phyloP scores from a whole-genome alignment of 2,329 filamentous ascomycete species.

The Hawksworthiomyces lignivorus region DNA sequence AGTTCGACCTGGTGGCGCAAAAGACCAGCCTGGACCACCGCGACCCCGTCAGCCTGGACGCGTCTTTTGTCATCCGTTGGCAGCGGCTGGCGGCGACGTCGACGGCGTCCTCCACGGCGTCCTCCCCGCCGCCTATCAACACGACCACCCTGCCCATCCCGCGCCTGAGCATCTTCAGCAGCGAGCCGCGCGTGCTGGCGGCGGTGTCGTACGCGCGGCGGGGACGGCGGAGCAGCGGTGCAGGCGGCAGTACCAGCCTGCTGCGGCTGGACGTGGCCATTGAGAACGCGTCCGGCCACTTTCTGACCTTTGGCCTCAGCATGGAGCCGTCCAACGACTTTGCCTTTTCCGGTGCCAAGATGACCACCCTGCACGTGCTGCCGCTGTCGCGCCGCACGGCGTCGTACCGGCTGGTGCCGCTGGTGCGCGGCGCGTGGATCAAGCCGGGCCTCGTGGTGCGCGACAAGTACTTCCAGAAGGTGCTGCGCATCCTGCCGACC shows the following conservation, averaged over 20 bases:
- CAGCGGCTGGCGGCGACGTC: conserved; percentile 40
- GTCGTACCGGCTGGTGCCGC: conserved; percentile 67
- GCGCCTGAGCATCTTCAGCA: conserved; percentile 69
- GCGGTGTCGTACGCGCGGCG: conserved; percentile 37
- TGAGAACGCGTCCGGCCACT: conserved; percentile 91
- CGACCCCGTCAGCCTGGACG: conserved; percentile 63
- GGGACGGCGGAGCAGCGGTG: background rate
- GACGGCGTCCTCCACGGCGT: conserved; percentile 12
- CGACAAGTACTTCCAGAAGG: conserved; percentile 91
- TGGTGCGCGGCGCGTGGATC: conserved; percentile 59
- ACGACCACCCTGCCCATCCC: conserved; percentile 68
- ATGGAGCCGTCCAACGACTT: conserved; percentile 94
- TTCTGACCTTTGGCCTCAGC: conserved; percentile 81
- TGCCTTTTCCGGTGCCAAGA: conserved; percentile 84
- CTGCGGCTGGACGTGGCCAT: conserved; percentile 52
- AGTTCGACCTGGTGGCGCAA: conserved; percentile 66
- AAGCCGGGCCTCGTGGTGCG: conserved; percentile 67
- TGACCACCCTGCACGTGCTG: conserved; percentile 69
- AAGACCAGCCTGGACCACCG: conserved; percentile 79
- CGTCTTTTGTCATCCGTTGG: conserved; percentile 73
- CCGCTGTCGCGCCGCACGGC: conserved; percentile 70
- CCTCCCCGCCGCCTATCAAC: conserved; percentile 33
- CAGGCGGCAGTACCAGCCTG: background rate
- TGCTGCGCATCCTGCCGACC: conserved; percentile 71
- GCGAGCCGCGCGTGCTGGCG: conserved; percentile 78